These are phyloP conservation scores for Tolypocladium guangdongense DNA, from an alignment of 2,329 filamentous ascomycete species.

Conservation along the genomic window DNA sequence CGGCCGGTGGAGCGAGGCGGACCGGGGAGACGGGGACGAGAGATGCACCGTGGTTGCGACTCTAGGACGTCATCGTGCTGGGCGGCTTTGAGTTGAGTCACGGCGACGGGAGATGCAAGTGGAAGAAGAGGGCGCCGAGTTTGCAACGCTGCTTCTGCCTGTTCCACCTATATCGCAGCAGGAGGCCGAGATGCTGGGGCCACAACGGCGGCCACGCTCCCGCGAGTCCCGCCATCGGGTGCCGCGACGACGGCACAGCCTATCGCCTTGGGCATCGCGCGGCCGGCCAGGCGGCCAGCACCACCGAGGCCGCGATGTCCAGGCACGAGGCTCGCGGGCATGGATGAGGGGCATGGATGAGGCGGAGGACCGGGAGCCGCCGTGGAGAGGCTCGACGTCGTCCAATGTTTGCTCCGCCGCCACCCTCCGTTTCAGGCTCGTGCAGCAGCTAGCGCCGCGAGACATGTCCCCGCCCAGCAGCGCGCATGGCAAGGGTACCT, in stretches of 20 bases:
- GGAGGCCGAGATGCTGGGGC: not conserved
- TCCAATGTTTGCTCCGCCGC: not conserved
- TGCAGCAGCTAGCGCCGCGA: not conserved
- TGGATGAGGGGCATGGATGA: no score
- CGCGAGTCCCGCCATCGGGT: no score
- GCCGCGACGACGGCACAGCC: slow-evolving; percentile 5
- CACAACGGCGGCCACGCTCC: no score
- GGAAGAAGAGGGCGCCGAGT: not conserved
- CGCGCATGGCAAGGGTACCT: not conserved
- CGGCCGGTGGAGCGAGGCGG: not conserved
- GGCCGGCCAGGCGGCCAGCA: not conserved
- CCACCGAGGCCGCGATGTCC: not conserved
- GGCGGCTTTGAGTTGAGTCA: not conserved
- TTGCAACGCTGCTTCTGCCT: not conserved
- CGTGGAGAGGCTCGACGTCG: not conserved
- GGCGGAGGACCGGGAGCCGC: not conserved
- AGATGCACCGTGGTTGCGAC: not conserved
- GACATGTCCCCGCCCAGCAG: not conserved
- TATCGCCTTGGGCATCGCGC: slow-evolving; percentile 1
- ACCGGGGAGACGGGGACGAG: not conserved
- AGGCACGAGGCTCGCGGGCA: not conserved
- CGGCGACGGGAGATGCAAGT: not conserved
- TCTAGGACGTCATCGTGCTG: not conserved
- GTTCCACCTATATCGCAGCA: not conserved
- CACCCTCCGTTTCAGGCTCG: not conserved